Conservation (phyloP, 306 rosid genomes). For the Vicia faba region DNA sequence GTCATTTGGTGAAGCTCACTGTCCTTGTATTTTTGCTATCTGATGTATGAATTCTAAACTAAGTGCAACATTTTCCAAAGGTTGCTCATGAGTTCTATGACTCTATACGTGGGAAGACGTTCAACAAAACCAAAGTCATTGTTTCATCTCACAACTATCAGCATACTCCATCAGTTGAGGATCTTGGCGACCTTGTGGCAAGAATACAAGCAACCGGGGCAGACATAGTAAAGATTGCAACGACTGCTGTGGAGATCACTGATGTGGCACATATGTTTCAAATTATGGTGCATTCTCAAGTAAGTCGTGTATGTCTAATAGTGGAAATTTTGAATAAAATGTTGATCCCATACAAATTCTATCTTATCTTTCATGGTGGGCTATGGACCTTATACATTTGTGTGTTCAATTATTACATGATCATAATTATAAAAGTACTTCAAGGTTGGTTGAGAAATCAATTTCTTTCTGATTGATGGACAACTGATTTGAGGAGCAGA, state of each 20-base stretch:
- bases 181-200: slow-evolving; percentile 87
- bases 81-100: slow-evolving; percentile 76
- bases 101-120: slow-evolving; percentile 62
- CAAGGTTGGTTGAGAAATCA: background rate
- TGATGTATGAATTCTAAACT: slow-evolving; percentile 30
- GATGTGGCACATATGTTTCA: slow-evolving; percentile 82
- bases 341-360: background rate
- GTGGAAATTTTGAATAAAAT: slow-evolving; percentile 12
- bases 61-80: slow-evolving; percentile 49
- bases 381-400: slow-evolving; percentile 21
- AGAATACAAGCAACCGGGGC: slow-evolving; percentile 89
- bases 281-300: slow-evolving; percentile 82
- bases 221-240: slow-evolving; percentile 92
- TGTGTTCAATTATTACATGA: slow-evolving; percentile 25
- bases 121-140: slow-evolving; percentile 65
- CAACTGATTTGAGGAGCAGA: slow-evolving; percentile 9
- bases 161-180: slow-evolving; percentile 81
- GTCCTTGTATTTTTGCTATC: slow-evolving; percentile 26
- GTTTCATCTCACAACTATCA: slow-evolving; percentile 95
- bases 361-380: background rate
- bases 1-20: slow-evolving; percentile 13
- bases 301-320: slow-evolving; percentile 48
- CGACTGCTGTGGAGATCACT: slow-evolving; percentile 82
- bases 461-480: slow-evolving; percentile 12
- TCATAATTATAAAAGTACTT: slow-evolving; percentile 14